Evolutionary conservation across 768 basidiomycete species (phyloP), one percentile per base, ranked within the genome.

Genomic region (Hydnum rufescens): DNA sequence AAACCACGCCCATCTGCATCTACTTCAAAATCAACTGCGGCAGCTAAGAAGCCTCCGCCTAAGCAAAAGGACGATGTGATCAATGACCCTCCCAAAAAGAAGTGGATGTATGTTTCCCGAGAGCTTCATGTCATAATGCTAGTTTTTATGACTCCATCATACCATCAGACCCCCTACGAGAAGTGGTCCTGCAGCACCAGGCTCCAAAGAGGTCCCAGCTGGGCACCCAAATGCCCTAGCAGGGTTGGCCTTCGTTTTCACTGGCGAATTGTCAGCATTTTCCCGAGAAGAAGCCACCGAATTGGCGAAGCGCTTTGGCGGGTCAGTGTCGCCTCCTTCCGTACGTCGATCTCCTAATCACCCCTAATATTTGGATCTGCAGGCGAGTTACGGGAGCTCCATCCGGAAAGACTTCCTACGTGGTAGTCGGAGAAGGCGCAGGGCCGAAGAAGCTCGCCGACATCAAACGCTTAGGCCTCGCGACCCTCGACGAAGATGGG

Each of bases 161-260:
- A 39, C 34, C 44, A 8, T 16, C 44, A 47, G 44, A 26, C 44
- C 44, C 1, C 8, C 8, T 1, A 8, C 44, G 13, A 25, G 13
- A 47, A 26, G 8, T 16, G 44, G 44, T 8, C 80, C 80, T 0
- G 63, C 68, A n/a, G 69, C 67, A 48, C 68, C 69, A 1, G 57
- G 53, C 58, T 57, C 22, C 54, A 55, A 2, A 60, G 70, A 74
- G 13, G 72, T 85, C 22, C 84, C 85, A 0, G 77, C 88, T 42
- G 80, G 80, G 13, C 68, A 69, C 26, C 74, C 74, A 0, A 73
- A 80, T 59, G 88, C 85, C 61, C 70, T 99, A 5, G 74, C 79
- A 0, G 92, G 92, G 0, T 70, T 97, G 23, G 73, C 87, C 0
- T 82, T 99, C 60, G 93, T 99, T 22, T 99, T 99, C 58, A 97